Evolutionary conservation across 1,139 yeast species (phyloP), one percentile per base, ranked within the genome.

Genomic region (Diutina mesorugosa): DNA sequence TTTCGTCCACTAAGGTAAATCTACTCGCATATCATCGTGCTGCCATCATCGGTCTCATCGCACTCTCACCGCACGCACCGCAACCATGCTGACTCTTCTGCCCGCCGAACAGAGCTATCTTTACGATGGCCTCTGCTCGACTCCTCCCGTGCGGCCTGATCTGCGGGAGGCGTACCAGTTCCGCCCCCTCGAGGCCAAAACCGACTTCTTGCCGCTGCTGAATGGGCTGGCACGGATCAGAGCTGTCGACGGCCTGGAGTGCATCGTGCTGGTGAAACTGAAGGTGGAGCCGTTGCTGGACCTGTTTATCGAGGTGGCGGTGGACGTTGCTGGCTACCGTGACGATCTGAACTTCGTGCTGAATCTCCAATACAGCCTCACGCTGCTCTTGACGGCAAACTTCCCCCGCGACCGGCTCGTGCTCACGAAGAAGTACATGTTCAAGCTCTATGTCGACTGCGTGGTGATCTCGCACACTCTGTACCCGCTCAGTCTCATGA

Each of bases 191-290:
- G 95, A 90, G 64, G 89, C 96, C 6, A 83, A 83, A 35, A 84
- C 90, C 6, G 84, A 87, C 57, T 87, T 90, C 64, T 74, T 91
- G 59, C 95, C 96, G 0, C 82, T 85, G 53, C 87, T 97, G 8
- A 89, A 91, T 70, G 99, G 99, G 21, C 90, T 97, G 6, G 87
- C 97, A 1, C 78, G 96, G 70, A 82, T 91, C 46, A 78, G 91
- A 63, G 79, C 90, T 47, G 80, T 87, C 58, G 97, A 91, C 68
- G 97, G 98, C 28, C 83, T 90, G 62, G 98, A 91, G 69, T 90
- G 97, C 66, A 85, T 91, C 55, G 91, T 90, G 1, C 93, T 97
- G 65, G 80, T 91, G 55, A 91, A 91, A 69, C 81, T 91, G 9
- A 87, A 87, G 64, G 97, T 91, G 2, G 87, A 88, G n/a, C 77